Evolutionary conservation across 1,284 basidiomycete species (phyloP).

Genomic region (Ustilago vetiveriae): DNA sequence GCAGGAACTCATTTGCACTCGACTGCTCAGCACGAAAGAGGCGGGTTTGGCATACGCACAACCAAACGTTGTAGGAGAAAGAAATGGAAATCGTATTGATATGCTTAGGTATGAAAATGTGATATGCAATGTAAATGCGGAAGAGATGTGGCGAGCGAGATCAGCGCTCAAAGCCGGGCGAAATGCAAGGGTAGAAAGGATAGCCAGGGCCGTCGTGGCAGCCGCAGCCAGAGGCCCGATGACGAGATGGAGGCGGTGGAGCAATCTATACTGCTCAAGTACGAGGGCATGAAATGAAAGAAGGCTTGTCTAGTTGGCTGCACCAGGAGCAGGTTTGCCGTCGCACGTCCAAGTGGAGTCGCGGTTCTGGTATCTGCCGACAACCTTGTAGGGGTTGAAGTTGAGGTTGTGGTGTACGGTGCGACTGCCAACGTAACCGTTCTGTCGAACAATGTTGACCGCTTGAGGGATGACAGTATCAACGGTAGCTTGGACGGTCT

Average conservation of each 20-base stretch:
- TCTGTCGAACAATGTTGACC: conserved; percentile 43
- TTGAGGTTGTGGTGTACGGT: conserved; percentile 43
- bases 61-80: too few species aligned
- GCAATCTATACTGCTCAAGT: too few species aligned
- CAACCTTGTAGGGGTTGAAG: conserved; percentile 58
- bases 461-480: conserved; percentile 48
- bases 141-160: neutral
- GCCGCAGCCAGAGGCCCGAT: neutral
- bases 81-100: neutral
- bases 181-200: too few species aligned
- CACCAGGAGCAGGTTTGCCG: conserved; percentile 43
- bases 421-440: conserved; percentile 49
- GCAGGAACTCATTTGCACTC: too few species aligned
- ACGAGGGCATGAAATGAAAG: too few species aligned
- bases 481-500: conserved; percentile 48
- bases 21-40: too few species aligned
- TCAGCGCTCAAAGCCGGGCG: conserved; percentile 12
- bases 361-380: conserved; percentile 24
- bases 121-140: neutral
- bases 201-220: conserved; percentile 8
- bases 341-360: conserved; percentile 54
- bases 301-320: neutral
- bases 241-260: neutral
- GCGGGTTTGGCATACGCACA: too few species aligned
- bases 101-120: neutral